Base-by-base conservation (phyloP, 2,329 filamentous ascomycete species). In the Ceratocystis destructans region DNA sequence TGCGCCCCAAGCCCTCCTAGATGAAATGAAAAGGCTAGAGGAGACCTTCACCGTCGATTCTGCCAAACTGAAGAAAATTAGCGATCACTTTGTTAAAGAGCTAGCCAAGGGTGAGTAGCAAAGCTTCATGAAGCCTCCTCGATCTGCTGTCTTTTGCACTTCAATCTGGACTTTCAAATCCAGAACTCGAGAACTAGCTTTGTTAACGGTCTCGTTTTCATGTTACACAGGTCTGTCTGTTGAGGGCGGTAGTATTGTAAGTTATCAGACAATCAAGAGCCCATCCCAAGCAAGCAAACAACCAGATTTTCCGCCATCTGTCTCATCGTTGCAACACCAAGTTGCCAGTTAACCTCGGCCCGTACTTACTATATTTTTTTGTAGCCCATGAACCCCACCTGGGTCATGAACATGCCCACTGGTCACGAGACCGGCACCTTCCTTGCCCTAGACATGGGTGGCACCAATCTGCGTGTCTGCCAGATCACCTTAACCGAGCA, bases 311-410 rank as follows among this genome's bases (percentile, higher is more conserved):
- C 37, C 37, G 12, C 12, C 37, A 5, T 25, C n/a, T n/a, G 48
- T 10, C 10, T 53, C 3, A n/a, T 22, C 12, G 12, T n/a, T 22
- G 7, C 12, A 12, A 41, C 48, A n/a, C 15, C 28, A 12, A 41
- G 10, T 5, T 20, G 17, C 17, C 48, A 12, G 33, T n/a, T 8
- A 3, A 37, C 7, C 53, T n/a, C n/a, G 28, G 17, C 55, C 55
- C 20, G 33, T 59, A 37, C 55, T 59, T 33, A 59, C 55, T 37
- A 7, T 59, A 17, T n/a, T 8, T 2, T 22, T 5, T 37, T 5
- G 59, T 71, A 96, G 90, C 92, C 93, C 68, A 96, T 97, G 93
- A 96, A 96, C 78, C 89, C 93, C 68, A 96, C 92, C 66, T 96
- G 93, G 93, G 91, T 95, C 69, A 91, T 96, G 85, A 84, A 84